Evolutionary conservation across 495 filamentous ascomycete species (phyloP), one percentile per base, ranked within the genome.

Genomic region (Talaromyces adpressus): DNA sequence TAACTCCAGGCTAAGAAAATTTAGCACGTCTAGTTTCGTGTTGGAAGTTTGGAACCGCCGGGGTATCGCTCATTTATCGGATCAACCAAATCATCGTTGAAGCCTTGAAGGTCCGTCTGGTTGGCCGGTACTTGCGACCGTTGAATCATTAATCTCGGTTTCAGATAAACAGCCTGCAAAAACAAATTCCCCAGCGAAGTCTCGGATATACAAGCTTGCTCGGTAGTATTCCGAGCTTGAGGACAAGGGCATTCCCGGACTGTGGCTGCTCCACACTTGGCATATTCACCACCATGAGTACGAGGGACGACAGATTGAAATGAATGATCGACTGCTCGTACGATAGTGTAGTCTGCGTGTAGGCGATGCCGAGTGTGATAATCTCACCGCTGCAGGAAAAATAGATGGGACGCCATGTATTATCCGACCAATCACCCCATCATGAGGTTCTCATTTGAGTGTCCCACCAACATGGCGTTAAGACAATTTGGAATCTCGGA

Each of bases 1-100:
- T 32, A 36, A 58, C 56, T 58, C 29, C 56, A 32, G 29, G 29
- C 56, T 58, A 58, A 58, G 27, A 49, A 25, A 32, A 56, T 56
- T 56, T 62, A 52, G 60, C 14, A 20, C 23, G 6, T 52, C 53
- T 23, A 34, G 27, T 32, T 27, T 41, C 27, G n/a, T 62, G 6
- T 45, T 36, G 34, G 29, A 62, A 62, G 45, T 53, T 62, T 62
- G 45, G 60, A 62, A 62, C 60, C 23, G 45, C 60, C 45, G 60
- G 60, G 60, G 60, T 62, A 62, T 39, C 25, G 45, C 45, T 49
- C 45, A 27, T 8, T 47, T 22, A 12, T 62, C 41, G 27, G 30
- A 58, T 58, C 8, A 7, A 12, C 8, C 45, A 12, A 49, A 20
- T 49, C 6, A 7, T 20, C 45, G 8, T 36, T 3, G n/a, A n/a